A percentile compares a stretch with the other conserved stretches of the same genome.
Evolutionary conservation across 2,329 filamentous ascomycete genomes (phyloP).

Genomic region (Alternaria sp.): DNA sequence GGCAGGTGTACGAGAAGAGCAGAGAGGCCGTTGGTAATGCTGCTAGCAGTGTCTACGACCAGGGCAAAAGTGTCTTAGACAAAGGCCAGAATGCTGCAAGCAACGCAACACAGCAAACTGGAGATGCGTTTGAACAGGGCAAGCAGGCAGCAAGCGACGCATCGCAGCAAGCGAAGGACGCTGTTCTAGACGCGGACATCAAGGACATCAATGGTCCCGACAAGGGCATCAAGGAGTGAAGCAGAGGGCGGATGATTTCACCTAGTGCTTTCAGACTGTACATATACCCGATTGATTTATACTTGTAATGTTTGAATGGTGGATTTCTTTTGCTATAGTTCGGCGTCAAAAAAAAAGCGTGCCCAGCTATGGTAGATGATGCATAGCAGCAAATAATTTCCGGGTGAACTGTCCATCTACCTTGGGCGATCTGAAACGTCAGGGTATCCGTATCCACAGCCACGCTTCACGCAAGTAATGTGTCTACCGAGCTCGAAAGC

Average conservation of each 20-base stretch:
- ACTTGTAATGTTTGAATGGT: neutral
- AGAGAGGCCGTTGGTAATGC: constrained; percentile 9
- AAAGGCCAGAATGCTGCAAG: constrained; percentile 30
- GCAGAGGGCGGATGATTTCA: neutral
- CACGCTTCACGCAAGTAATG: neutral
- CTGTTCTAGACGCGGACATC: constrained; percentile 24
- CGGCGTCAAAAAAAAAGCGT: neutral
- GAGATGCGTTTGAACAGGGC: constrained; percentile 33
- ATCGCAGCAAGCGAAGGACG: constrained; percentile 29
- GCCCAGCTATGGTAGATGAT: neutral
- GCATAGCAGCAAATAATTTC: constrained; percentile 2
- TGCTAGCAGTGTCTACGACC: constrained; percentile 8
- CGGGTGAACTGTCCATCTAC: constrained; percentile 4
- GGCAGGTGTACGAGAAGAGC: constrained; percentile 2
- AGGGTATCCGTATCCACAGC: neutral
- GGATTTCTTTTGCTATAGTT: neutral
- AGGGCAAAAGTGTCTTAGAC: constrained; percentile 32
- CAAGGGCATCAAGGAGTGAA: constrained; percentile 25
- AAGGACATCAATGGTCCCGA: constrained; percentile 28
- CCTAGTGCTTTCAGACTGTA: constrained; percentile 21
- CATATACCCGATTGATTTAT: constrained; percentile 24
- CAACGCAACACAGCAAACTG: constrained; percentile 21
- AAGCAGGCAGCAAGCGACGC: constrained; percentile 24
- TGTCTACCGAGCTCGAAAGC: neutral
- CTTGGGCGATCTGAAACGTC: constrained; percentile 7